Evolutionary conservation across 1,139 yeast genomes (phyloP).

Genomic region (Geotrichum reessii): DNA sequence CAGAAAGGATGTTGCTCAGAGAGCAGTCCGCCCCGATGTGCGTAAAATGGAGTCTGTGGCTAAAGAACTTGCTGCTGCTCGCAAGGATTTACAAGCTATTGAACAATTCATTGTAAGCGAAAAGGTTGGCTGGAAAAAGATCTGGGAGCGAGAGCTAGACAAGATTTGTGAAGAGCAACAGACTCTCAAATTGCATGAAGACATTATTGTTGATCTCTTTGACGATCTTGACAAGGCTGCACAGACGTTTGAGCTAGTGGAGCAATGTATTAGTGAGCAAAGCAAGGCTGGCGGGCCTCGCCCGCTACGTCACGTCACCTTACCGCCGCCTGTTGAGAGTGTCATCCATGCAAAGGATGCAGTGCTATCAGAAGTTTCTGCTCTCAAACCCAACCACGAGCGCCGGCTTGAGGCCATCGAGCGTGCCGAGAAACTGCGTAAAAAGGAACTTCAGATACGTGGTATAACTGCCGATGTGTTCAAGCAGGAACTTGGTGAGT

Average conservation of each 20-base stretch:
- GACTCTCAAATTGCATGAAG: slow-evolving; percentile 83
- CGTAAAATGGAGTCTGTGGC: slow-evolving; percentile 64
- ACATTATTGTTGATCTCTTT: slow-evolving; percentile 67
- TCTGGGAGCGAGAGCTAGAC: slow-evolving; percentile 89
- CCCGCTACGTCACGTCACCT: slow-evolving; percentile 17
- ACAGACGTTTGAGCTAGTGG: slow-evolving; percentile 76
- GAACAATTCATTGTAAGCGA: slow-evolving; percentile 60
- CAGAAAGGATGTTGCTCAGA: slow-evolving; percentile 84
- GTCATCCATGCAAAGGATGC: slow-evolving; percentile 62
- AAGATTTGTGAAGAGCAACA: slow-evolving; percentile 92
- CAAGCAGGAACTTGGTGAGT: slow-evolving; percentile 71
- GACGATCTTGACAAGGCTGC: slow-evolving; percentile 76
- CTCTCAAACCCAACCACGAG: slow-evolving; percentile 78
- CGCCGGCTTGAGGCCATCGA: slow-evolving; percentile 80
- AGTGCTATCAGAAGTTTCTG: slow-evolving; percentile 69
- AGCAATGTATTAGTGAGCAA: slow-evolving; percentile 77
- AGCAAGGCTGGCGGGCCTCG: slow-evolving; percentile 35
- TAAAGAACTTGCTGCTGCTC: slow-evolving; percentile 60
- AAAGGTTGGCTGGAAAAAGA: slow-evolving; percentile 79
- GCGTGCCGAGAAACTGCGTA: slow-evolving; percentile 76
- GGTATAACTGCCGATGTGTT: slow-evolving; percentile 50
- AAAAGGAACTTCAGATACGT: slow-evolving; percentile 59
- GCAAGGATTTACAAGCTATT: slow-evolving; percentile 48
- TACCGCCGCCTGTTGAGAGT: slow-evolving; percentile 31
- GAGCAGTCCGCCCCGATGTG: slow-evolving; percentile 79